A percentile compares a stretch with the other conserved stretches of the same genome.
These are phyloP conservation scores for Solanum etuberosum DNA, from an alignment of 257 asterid genomes.

Conservation along the genomic window DNA sequence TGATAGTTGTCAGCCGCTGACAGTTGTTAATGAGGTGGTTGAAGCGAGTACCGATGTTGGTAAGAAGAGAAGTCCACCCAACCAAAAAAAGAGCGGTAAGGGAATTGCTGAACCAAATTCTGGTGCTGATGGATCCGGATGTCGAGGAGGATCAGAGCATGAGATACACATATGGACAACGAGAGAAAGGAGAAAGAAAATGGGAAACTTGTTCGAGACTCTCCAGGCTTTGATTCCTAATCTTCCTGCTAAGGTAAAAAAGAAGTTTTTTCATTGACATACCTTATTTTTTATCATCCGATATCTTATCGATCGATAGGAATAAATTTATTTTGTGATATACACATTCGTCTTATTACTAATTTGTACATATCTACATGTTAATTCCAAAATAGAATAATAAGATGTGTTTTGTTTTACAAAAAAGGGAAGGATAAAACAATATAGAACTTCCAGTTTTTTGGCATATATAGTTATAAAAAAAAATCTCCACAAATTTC, in stretches of 20 bases:
- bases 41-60: background rate
- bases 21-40: background rate
- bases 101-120: background rate
- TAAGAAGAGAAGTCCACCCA: conserved; percentile 5
- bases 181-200: conserved; percentile 86
- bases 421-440: background rate
- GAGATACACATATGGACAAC: conserved; percentile 74
- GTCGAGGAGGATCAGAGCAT: conserved; percentile 35
- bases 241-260: conserved; percentile 60
- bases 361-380: background rate
- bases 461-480: background rate
- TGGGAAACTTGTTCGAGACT: conserved; percentile 61
- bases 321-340: background rate
- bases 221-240: conserved; percentile 87
- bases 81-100: background rate
- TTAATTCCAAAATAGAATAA: background rate
- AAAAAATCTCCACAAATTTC: background rate
- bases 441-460: background rate
- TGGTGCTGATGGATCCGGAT: background rate
- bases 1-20: background rate
- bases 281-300: background rate
- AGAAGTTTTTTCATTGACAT: background rate
- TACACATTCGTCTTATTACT: background rate
- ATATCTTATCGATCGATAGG: background rate
- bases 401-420: background rate